Conservation (phyloP, 169 alveolate genomes). For the Eimeria praecox region DNA sequence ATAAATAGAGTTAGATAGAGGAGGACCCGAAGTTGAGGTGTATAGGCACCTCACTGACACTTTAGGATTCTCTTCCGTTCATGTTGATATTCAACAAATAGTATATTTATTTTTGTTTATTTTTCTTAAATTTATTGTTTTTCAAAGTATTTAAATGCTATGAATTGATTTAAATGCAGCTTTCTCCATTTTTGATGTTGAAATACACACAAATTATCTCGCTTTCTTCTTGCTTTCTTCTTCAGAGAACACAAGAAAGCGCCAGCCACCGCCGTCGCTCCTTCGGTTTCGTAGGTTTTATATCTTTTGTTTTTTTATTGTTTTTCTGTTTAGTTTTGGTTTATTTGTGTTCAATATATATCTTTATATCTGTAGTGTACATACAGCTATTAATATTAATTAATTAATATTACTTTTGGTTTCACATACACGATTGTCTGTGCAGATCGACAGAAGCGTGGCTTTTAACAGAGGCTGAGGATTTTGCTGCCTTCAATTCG, state of each 20-base stretch:
- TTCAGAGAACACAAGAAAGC: neutral
- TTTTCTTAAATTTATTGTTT: too few species aligned
- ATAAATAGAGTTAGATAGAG: neutral
- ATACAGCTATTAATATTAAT: neutral
- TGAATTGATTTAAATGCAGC: too few species aligned
- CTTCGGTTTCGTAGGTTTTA: neutral
- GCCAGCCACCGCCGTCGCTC: neutral
- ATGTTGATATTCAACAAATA: too few species aligned
- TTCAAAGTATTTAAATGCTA: too few species aligned
- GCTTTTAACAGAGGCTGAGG: neutral
- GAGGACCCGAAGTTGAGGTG: neutral
- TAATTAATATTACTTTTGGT: too few species aligned
- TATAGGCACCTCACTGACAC: conserved; percentile 7
- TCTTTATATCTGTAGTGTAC: neutral
- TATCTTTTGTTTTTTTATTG: too few species aligned
- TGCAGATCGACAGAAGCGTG: neutral
- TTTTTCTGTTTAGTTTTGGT: neutral
- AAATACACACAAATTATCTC: too few species aligned
- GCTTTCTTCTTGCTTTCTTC: too few species aligned
- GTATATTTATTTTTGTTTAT: too few species aligned
- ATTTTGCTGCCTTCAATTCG: neutral
- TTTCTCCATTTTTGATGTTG: too few species aligned
- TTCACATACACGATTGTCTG: neutral
- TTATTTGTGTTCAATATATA: too few species aligned
- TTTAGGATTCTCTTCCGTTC: too few species aligned